phyloP scores from a whole-genome alignment of 129 eudicot species.

The Centella asiatica region DNA sequence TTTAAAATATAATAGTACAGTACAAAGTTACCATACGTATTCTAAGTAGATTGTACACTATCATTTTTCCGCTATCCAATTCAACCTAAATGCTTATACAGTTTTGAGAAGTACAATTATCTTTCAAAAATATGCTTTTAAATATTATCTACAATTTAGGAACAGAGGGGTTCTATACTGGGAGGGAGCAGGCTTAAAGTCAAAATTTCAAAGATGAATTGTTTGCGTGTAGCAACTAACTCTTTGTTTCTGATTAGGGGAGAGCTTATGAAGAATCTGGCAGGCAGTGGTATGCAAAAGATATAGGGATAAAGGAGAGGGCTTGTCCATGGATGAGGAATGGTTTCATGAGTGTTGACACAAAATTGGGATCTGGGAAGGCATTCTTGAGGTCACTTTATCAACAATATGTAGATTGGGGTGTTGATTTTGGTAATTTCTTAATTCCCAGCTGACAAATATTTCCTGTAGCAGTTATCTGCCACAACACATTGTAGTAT shows the following conservation, averaged over 20 bases:
- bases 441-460: background rate
- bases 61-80: too few species aligned
- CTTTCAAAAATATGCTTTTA: too few species aligned
- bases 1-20: too few species aligned
- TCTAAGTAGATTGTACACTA: too few species aligned
- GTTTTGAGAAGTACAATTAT: too few species aligned
- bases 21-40: too few species aligned
- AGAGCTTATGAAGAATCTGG: constrained; percentile 72
- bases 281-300: constrained; percentile 65
- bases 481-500: background rate
- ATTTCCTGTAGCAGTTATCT: background rate
- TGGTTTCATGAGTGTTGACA: constrained; percentile 90
- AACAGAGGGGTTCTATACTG: too few species aligned
- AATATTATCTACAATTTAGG: too few species aligned
- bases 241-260: constrained; percentile 34
- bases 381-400: constrained; percentile 88
- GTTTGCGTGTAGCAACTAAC: background rate
- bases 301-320: constrained; percentile 71
- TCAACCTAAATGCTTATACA: too few species aligned
- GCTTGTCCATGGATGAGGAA: constrained; percentile 80
- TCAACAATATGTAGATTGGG: constrained; percentile 91
- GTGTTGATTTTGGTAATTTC: constrained; percentile 76
- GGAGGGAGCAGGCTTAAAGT: background rate
- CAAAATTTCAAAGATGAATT: background rate
- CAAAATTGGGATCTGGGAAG: constrained; percentile 79